Percentiles rank a stretch among this genome's conserved stretches.
phyloP scores from a whole-genome alignment of 768 basidiomycete genomes.

The Kondoa malvinella region DNA sequence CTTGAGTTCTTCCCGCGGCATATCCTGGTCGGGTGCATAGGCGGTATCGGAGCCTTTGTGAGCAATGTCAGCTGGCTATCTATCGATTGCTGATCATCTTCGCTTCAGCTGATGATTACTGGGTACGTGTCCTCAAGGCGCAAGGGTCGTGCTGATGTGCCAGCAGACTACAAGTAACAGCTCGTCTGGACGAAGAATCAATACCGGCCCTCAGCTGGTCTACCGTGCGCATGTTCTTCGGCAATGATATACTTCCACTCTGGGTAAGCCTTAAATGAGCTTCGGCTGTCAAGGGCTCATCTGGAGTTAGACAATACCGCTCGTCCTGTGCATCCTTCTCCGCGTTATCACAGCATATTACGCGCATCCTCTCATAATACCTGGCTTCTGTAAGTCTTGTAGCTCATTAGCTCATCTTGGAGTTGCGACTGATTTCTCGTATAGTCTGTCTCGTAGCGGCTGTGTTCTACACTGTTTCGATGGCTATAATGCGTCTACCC shows the following conservation, averaged over 20 bases:
- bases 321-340: conserved; percentile 56
- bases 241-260: conserved; percentile 46
- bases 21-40: conserved; percentile 84
- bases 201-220: conserved; percentile 51
- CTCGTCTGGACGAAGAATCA: conserved; percentile 57
- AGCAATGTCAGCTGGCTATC: conserved; percentile 63
- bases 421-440: not conserved
- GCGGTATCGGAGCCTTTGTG: conserved; percentile 88
- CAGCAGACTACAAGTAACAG: conserved; percentile 59
- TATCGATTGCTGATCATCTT: not conserved
- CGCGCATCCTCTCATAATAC: conserved; percentile 82
- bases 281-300: not conserved
- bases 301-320: conserved; percentile 38
- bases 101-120: not conserved
- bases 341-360: conserved; percentile 56
- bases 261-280: conserved; percentile 42
- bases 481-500: conserved; percentile 40
- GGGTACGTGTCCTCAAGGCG: not conserved
- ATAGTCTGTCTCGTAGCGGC: conserved; percentile 47
- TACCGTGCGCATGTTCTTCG: conserved; percentile 52
- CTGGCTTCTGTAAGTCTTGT: conserved; percentile 33
- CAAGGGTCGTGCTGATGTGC: not conserved
- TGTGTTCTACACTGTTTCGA: conserved; percentile 66
- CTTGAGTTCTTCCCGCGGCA: conserved; percentile 94
- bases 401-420: not conserved